Conservation (phyloP, 371 early-diverging fungal genomes). For the Choanephora cucurbitarum region DNA sequence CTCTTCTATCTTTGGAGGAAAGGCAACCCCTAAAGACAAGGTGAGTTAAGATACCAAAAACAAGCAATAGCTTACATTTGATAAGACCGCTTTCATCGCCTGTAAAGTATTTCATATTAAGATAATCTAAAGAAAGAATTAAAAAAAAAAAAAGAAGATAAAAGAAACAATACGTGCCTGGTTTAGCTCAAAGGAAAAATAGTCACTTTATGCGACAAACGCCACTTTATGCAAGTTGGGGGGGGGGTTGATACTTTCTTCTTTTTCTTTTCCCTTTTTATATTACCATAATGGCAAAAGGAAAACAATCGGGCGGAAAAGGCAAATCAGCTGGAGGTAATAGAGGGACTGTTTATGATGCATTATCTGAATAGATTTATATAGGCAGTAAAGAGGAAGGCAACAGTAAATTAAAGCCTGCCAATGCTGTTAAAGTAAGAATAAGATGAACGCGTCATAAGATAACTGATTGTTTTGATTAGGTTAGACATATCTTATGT, state of each 20-base stretch:
- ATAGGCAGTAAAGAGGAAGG: conserved; percentile 26
- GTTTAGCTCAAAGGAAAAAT: conserved; percentile 8
- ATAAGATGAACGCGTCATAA: background rate
- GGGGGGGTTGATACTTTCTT: background rate
- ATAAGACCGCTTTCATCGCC: conserved; percentile 80
- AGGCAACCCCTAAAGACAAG: conserved; percentile 36
- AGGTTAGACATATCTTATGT: conserved; percentile 87
- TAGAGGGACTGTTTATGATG: conserved; percentile 23
- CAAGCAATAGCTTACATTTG: conserved; percentile 61
- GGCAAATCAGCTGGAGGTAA: conserved; percentile 29
- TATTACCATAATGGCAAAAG: conserved; percentile 36
- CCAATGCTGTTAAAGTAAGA: conserved; percentile 68
- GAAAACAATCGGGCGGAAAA: conserved; percentile 47
- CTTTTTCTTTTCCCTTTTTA: background rate
- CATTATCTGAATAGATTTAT: background rate
- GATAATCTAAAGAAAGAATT: background rate
- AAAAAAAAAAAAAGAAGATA: conserved; percentile 3
- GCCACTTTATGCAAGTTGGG: too few relatives aligned
- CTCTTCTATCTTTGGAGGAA: conserved; percentile 31
- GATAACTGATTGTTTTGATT: background rate
- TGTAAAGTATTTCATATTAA: conserved; percentile 50
- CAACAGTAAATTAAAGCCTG: conserved; percentile 71
- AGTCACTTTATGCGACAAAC: background rate
- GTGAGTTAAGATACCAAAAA: too few relatives aligned
- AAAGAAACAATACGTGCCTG: background rate